phyloP scores from a whole-genome alignment of 2,329 filamentous ascomycete species.

The Bipolaris sorokiniana region DNA sequence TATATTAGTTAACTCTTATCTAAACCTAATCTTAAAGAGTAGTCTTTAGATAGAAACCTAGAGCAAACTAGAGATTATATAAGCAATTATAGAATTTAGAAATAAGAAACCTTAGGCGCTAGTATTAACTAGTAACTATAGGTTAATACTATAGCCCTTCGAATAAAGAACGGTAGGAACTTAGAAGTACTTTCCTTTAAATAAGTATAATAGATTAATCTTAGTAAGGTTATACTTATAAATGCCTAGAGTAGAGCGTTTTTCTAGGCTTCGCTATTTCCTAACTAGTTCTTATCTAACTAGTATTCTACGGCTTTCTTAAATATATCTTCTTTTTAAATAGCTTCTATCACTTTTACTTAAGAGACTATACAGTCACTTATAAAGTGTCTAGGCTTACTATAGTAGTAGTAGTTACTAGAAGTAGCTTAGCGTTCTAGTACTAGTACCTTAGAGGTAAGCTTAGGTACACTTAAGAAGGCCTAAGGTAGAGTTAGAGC shows the following conservation, averaged over 20 bases:
- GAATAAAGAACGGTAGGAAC: neutral
- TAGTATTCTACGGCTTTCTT: neutral
- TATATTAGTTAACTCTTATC: neutral
- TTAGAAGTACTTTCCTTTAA: constrained; percentile 4
- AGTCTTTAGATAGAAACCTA: neutral
- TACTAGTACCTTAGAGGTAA: neutral
- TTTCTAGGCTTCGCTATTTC: neutral
- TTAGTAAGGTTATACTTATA: too few relatives aligned
- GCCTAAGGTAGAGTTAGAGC: neutral
- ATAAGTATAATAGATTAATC: neutral
- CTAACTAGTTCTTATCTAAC: neutral
- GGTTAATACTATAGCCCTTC: neutral
- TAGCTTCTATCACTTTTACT: neutral
- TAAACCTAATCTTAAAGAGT: neutral
- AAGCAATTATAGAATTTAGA: neutral
- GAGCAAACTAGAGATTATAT: neutral
- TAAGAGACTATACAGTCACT: neutral
- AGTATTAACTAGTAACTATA: neutral
- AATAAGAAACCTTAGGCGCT: neutral
- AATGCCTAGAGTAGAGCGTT: neutral
- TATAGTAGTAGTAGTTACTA: neutral
- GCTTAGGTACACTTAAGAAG: neutral
- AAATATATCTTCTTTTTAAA: neutral
- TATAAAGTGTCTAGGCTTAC: neutral
- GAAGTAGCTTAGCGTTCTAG: neutral